Evolutionary conservation across 768 basidiomycete species (phyloP).

Genomic region (Podaxis sp.): DNA sequence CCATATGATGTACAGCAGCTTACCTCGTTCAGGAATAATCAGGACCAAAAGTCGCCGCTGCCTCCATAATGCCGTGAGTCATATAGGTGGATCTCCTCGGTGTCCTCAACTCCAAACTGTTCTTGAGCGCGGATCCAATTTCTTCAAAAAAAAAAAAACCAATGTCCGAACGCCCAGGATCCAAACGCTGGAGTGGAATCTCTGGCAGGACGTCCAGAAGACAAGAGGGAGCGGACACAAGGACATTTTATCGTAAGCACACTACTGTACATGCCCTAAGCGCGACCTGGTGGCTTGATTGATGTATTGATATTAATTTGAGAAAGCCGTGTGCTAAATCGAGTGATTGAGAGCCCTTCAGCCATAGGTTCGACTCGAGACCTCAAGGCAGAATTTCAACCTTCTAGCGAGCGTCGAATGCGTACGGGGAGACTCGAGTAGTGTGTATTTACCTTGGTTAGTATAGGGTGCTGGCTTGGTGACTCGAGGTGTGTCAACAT

Average conservation of each 20-base stretch:
- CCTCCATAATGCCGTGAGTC: neutral
- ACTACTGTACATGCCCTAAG: neutral
- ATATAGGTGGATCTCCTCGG: neutral
- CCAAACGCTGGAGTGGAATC: neutral
- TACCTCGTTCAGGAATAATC: neutral
- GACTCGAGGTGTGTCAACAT: neutral
- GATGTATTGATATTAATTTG: neutral
- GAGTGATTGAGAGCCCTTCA: neutral
- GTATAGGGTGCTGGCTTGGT: neutral
- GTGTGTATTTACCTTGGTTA: neutral
- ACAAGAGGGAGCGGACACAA: neutral
- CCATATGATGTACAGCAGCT: neutral
- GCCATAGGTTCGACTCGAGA: neutral
- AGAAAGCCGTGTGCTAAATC: neutral
- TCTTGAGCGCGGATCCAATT: neutral
- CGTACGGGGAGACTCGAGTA: neutral
- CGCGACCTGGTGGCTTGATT: neutral
- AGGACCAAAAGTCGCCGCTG: neutral
- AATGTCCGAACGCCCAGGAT: neutral
- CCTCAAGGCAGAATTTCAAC: neutral
- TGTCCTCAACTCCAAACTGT: neutral
- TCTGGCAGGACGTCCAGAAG: neutral
- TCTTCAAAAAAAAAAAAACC: neutral
- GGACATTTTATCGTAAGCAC: neutral
- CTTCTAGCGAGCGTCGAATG: neutral